Conservation (phyloP, 2,329 filamentous ascomycete species). For the Trichoderma brevicompactum region DNA sequence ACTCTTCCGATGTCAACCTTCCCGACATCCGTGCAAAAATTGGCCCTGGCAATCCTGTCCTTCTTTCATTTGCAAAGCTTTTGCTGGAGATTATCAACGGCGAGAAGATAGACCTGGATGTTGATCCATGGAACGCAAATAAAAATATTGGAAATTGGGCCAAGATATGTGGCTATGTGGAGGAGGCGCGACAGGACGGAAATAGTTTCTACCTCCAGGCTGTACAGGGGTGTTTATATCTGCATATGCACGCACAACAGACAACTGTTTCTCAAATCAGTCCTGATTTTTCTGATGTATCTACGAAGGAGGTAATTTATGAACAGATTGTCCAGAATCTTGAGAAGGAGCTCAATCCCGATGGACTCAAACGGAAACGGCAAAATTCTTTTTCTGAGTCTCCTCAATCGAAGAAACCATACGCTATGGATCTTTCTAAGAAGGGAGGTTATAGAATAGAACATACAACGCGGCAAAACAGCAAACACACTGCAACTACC, state of each 20-base stretch:
- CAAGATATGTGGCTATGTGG: constrained; percentile 15
- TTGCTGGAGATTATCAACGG: constrained; percentile 24
- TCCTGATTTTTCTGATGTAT: background rate
- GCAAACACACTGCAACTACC: background rate
- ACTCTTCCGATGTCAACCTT: background rate
- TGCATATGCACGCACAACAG: constrained; percentile 12
- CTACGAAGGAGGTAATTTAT: constrained; percentile 23
- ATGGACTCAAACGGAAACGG: constrained; percentile 20
- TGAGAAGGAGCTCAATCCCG: constrained; percentile 22
- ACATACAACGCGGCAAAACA: background rate
- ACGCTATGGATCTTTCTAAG: background rate
- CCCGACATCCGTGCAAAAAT: constrained; percentile 1
- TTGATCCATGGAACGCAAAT: background rate
- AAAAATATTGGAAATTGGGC: constrained; percentile 24
- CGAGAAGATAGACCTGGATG: constrained; percentile 11
- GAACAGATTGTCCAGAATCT: constrained; percentile 26
- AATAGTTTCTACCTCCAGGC: constrained; percentile 27
- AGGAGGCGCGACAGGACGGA: constrained; percentile 19
- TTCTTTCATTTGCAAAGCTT: constrained; percentile 26
- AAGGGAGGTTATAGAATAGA: background rate
- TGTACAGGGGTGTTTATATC: constrained; percentile 21
- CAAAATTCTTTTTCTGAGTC: background rate
- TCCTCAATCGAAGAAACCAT: background rate
- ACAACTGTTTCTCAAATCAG: background rate
- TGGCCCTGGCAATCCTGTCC: constrained; percentile 20